Conservation (phyloP, 106 monocot species). For the Dioscorea alata region DNA sequence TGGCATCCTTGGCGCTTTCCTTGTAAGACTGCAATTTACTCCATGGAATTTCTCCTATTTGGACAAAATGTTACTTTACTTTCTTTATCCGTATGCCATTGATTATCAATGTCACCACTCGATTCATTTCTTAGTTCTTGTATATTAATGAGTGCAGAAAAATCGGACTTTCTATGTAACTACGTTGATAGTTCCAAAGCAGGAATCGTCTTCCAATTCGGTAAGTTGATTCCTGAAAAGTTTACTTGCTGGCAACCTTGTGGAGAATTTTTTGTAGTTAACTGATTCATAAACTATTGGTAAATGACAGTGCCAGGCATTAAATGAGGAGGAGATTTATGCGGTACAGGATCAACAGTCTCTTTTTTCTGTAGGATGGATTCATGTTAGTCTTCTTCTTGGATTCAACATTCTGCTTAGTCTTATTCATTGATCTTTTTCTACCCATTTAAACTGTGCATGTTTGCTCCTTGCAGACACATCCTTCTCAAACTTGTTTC, state of each 20-base stretch:
- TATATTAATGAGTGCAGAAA: slow-evolving; percentile 39
- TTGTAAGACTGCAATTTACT: slow-evolving; percentile 45
- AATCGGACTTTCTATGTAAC: slow-evolving; percentile 72
- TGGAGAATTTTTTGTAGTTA: neutral
- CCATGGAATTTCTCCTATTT: neutral
- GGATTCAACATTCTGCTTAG: neutral
- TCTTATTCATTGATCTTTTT: neutral
- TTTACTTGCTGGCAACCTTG: neutral
- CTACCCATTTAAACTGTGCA: neutral
- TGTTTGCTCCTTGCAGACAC: slow-evolving; percentile 39
- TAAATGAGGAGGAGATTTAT: slow-evolving; percentile 89
- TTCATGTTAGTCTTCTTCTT: slow-evolving; percentile 54
- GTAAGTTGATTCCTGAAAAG: slow-evolving; percentile 34
- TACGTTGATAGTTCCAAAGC: slow-evolving; percentile 86
- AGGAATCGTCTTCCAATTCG: slow-evolving; percentile 76
- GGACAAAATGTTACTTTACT: neutral
- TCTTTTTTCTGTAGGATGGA: slow-evolving; percentile 89
- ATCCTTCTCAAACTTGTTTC: slow-evolving; percentile 85
- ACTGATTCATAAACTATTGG: neutral
- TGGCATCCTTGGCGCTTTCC: slow-evolving; percentile 85
- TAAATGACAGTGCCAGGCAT: slow-evolving; percentile 73
- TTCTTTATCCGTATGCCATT: neutral
- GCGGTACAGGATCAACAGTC: slow-evolving; percentile 56
- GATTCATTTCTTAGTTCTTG: slow-evolving; percentile 1
- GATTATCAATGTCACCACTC: neutral